These are phyloP conservation scores for Podospora pseudocomata DNA, from an alignment of 495 filamentous ascomycete genomes.

Conservation along the genomic window DNA sequence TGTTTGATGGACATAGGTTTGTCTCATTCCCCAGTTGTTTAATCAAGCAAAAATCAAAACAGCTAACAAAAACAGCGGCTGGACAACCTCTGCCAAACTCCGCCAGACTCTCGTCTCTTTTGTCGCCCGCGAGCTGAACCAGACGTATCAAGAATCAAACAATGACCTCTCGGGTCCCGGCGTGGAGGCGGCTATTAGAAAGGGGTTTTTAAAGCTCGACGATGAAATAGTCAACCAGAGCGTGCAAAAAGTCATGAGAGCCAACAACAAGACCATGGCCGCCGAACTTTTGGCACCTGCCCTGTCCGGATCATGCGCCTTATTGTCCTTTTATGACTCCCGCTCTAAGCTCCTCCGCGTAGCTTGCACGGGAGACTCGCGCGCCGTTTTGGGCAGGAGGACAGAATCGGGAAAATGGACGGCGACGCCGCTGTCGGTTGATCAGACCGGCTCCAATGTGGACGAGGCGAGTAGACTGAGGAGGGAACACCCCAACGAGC, in stretches of 20 bases:
- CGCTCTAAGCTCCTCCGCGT: conserved; percentile 78
- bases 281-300: conserved; percentile 91
- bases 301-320: conserved; percentile 89
- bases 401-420: conserved; percentile 82
- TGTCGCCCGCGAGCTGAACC: conserved; percentile 91
- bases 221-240: conserved; percentile 89
- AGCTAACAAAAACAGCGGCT: conserved; percentile 61
- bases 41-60: not conserved
- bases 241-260: conserved; percentile 79
- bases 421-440: conserved; percentile 80
- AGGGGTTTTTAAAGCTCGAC: conserved; percentile 82
- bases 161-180: conserved; percentile 59
- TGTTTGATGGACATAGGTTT: conserved; percentile 95
- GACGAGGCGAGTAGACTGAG: conserved; percentile 79
- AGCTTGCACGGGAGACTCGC: conserved; percentile 90
- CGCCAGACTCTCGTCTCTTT: conserved; percentile 86
- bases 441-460: conserved; percentile 85
- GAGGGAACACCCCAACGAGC: conserved; percentile 82
- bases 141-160: conserved; percentile 77
- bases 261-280: conserved; percentile 79
- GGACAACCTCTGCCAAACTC: conserved; percentile 96
- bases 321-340: conserved; percentile 94
- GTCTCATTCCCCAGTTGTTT: conserved; percentile 25
- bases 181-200: conserved; percentile 88
- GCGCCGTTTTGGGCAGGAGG: conserved; percentile 85